Base-by-base conservation (phyloP, 306 rosid species). In the Ormosia semicastrata region DNA sequence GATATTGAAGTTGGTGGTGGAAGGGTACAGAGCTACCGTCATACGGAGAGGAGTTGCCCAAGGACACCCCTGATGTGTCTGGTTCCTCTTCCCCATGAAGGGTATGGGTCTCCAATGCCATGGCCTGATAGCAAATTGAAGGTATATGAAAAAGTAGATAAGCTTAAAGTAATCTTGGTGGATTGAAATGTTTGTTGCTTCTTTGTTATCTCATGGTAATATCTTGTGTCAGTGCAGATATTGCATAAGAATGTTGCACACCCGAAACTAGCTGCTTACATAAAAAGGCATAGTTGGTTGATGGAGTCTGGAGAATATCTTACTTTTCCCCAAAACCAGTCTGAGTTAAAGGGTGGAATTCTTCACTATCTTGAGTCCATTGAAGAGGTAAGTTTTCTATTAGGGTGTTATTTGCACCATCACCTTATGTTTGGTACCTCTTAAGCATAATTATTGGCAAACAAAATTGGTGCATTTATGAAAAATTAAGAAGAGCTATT, bases 11-110 rank as follows among this genome's bases (percentile, higher is more conserved):
- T 73, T 36, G 59, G 84, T 72, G 73, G 89, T 66, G 90, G 85
- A n/a, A 95, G 82, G 91, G 79, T 82, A 54, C 93, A 86, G 71
- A 83, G 89, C 66, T 92, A 95, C 83, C 90, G 99, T 40, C 99
- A 95, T 81, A 86, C 85, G 2, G 98, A 93, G 92, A 86, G 99
- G 91, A 95, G 93, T 87, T 95, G 99, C 82, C 98, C 98, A 0
- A 89, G 81, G 86, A 62, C 73, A 6, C 78, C 93, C 10, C 32
- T 85, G 32, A 90, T 87, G 98, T 95, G 99, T 77, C 84, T 95
- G 81, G 98, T 95, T 78, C 94, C 96, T 72, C 98, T 93, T 77
- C 96, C 96, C 0, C 90, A 33, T 34, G 88, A 77, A 32, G 96
- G 99, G 37, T 92, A 95, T 57, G 87, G 71, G 13, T 47, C 63